Conservation (phyloP, 225 moss, liverwort and hornwort genomes). For the Takakia lepidozioides region DNA sequence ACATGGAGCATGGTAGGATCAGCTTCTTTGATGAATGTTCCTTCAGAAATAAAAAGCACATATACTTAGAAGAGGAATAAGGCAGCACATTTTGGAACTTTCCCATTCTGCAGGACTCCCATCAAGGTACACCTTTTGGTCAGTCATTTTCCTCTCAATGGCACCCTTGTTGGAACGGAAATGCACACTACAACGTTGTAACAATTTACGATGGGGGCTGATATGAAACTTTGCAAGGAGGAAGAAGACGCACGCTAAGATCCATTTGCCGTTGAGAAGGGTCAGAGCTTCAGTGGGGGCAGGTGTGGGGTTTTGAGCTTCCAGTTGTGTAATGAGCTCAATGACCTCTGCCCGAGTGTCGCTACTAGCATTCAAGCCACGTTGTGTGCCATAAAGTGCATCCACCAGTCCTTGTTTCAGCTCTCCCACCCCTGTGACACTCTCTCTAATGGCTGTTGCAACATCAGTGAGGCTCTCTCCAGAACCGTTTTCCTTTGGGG, state of each 20-base stretch:
- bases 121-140: no score
- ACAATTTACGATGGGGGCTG: no score
- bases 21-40: no score
- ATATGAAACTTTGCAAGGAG: no score
- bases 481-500: background rate
- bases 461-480: background rate
- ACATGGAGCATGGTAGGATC: no score
- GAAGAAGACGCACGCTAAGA: constrained; percentile 38
- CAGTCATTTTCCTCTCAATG: no score
- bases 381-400: constrained; percentile 40
- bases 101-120: no score
- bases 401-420: constrained; percentile 50
- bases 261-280: constrained; percentile 58
- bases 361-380: constrained; percentile 50
- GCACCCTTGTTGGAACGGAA: no score
- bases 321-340: constrained; percentile 58
- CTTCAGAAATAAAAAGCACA: no score
- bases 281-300: constrained; percentile 49
- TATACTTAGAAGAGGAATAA: no score
- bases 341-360: constrained; percentile 56
- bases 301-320: constrained; percentile 55
- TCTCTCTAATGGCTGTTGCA: constrained; percentile 14
- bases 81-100: no score
- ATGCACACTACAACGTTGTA: no score
- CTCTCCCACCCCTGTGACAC: constrained; percentile 20